Evolutionary conservation across 306 rosid genomes (phyloP), one percentile per base, ranked within the genome.

Genomic region (Vicia villosa): DNA sequence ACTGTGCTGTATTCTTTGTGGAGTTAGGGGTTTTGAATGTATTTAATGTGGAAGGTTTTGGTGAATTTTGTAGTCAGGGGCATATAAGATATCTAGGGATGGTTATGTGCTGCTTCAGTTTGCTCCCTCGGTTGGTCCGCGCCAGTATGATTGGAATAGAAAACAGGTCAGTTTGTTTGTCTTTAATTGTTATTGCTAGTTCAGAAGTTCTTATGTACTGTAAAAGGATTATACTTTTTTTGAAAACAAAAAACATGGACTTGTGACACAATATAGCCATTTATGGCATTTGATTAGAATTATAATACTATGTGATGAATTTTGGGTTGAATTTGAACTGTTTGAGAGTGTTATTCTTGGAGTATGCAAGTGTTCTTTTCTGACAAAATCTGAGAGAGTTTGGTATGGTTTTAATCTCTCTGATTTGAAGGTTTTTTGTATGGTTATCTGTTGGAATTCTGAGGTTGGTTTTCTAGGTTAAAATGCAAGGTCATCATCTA

Each of bases 81-180:
- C 99, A 24, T 89, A 81, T 77, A 91, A 91, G 81, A 63, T 94
- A 66, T 75, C 95, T n/a, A 86, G 68, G 87, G 96, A 94, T 47
- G 99, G 99, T 62, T 81, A 83, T 80, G 77, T 94, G 62, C 76
- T 94, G 71, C 99, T 91, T 84, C 95, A 94, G 85, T 89, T 94
- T 70, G 97, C 99, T 38, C 99, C 96, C 2, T 90, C 95, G 0
- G 70, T 88, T 11, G 95, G 88, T 51, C 68, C 79, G 24, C 92
- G 97, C 38, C 80, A 81, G 30, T 94, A 89, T 82, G 99, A 94
- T 72, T 91, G 96, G 97, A 84, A 69, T 69, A 81, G 90, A 67
- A 94, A 94, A 83, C 98, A 94, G 96, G 98, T 90, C 68, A 59
- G 50, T 34, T 58, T 63, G 8, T 43, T 58, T 63, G 8, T 60